Base-by-base conservation (phyloP, 176 grass and related monocot species). In the Tuctoria greenei region DNA sequence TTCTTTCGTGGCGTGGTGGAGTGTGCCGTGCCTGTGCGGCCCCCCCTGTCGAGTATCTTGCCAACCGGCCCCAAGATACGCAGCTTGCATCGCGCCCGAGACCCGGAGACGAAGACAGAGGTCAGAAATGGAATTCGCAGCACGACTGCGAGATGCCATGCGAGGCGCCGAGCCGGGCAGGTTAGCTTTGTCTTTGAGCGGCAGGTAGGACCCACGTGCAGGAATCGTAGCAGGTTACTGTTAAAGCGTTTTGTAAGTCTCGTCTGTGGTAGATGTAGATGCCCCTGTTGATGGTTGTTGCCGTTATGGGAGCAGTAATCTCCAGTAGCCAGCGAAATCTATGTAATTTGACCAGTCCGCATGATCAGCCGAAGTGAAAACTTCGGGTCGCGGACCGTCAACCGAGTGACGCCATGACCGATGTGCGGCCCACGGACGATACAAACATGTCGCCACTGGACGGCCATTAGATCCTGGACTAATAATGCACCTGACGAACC, bases 51-150 rank as follows among this genome's bases (percentile, higher is more conserved):
- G 16, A 17, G 50, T 50, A 79, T 67, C 69, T 74, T 12, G 61
- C 61, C 66, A 56, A 24, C 66, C 58, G 7, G 18, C 12, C 54
- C 12, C 68, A 42, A 31, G 40, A 73, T 44, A 4, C 69, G 75
- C 59, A 67, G 59, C 38, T 56, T 36, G 74, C 82, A 57, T 72
- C 45, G 37, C 66, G 74, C 63, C 64, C 81, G 51, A 73, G 68
- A 23, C 37, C 1, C 1, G 4, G 35, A 5, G 15, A 2, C 17
- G 55, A 25, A 10, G n/a, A 10, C 4, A 17, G 65, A 15, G 14
- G 0, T 41, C 5, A 47, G 15, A 31, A 23, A 59, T 38, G 49
- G 42, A 25, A 14, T 26, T 60, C 25, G 10, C 64, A 4, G 7
- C 7, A 35, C 26, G 14, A 1, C 24, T 61, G 28, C 26, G 27